Conservation (phyloP, 768 basidiomycete species). For the Termitomyces sp. region DNA sequence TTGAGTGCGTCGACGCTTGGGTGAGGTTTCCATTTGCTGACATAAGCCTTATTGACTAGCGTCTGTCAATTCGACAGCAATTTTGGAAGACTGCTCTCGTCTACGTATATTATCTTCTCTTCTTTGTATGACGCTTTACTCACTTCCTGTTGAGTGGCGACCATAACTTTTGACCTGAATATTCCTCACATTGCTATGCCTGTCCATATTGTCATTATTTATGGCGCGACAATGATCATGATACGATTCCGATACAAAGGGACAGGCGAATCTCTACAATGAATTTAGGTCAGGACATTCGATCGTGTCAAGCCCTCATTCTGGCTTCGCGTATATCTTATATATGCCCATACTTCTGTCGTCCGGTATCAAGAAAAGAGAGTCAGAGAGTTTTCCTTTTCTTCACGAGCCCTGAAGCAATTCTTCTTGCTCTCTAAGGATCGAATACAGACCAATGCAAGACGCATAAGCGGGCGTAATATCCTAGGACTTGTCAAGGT, state of each 20-base stretch:
- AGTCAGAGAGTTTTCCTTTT: neutral
- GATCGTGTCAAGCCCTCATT: neutral
- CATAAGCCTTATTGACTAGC: slow-evolving; percentile 1
- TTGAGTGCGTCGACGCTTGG: slow-evolving; percentile 47
- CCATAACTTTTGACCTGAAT: too few relatives aligned
- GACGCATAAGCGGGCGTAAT: neutral
- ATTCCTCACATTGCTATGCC: too few relatives aligned
- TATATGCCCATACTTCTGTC: neutral
- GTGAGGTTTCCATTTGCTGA: slow-evolving; percentile 28
- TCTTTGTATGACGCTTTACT: too few relatives aligned
- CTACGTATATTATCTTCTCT: too few relatives aligned
- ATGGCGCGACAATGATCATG: neutral
- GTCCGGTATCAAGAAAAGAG: neutral
- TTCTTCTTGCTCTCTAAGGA: neutral
- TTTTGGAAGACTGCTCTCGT: too few relatives aligned
- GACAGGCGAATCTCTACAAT: neutral
- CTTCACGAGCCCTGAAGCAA: neutral
- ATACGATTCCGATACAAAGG: neutral
- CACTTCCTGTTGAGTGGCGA: too few relatives aligned
- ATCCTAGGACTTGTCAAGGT: neutral
- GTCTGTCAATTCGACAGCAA: too few relatives aligned
- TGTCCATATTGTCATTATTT: neutral
- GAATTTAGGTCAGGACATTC: neutral
- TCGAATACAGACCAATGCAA: neutral
- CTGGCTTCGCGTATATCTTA: neutral